These are phyloP conservation scores for Syzygium grande DNA, from an alignment of 345 rosid genomes.

Conservation along the genomic window DNA sequence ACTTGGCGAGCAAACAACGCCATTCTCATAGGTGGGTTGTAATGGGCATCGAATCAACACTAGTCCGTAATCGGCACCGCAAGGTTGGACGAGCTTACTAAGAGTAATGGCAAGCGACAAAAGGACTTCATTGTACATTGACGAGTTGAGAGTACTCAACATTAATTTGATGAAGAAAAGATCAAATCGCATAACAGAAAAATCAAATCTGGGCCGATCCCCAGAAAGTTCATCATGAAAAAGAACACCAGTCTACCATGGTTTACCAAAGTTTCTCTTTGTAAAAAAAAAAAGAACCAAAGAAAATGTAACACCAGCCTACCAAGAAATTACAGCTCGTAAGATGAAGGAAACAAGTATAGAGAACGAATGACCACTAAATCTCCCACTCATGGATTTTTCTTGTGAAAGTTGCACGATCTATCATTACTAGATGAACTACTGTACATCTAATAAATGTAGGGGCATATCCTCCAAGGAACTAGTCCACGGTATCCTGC, in stretches of 20 bases:
- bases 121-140: background rate
- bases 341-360: background rate
- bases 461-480: constrained; percentile 88
- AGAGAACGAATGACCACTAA: background rate
- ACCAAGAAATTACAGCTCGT: background rate
- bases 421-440: background rate
- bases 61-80: background rate
- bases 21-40: background rate
- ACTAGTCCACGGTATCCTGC: constrained; percentile 60
- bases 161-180: background rate
- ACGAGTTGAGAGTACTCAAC: background rate
- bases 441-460: constrained; percentile 31
- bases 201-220: background rate
- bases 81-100: background rate
- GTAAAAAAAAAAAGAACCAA: background rate
- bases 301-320: background rate
- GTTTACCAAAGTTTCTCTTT: background rate
- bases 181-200: background rate
- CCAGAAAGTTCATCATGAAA: background rate
- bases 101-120: too few relatives aligned
- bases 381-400: background rate
- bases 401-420: background rate
- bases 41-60: background rate
- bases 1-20: background rate
- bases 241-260: background rate